Conservation (phyloP, 2,329 filamentous ascomycete genomes). For the Fusarium camptoceras region DNA sequence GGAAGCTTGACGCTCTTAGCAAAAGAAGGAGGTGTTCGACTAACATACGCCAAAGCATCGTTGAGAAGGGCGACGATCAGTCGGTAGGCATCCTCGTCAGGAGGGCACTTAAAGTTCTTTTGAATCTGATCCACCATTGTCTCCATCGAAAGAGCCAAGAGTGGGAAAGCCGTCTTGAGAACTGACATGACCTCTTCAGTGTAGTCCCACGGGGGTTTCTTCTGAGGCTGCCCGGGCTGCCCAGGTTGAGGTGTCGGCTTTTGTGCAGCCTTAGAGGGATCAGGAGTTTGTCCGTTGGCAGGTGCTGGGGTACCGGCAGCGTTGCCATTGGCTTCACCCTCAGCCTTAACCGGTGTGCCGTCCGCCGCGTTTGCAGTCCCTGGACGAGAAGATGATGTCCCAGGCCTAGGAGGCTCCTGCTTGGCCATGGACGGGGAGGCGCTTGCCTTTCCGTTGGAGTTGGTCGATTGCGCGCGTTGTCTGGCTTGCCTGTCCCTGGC, state of each 20-base stretch:
- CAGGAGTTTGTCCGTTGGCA: slow-evolving; percentile 43
- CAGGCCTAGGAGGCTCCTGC: slow-evolving; percentile 59
- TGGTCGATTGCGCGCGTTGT: slow-evolving; percentile 60
- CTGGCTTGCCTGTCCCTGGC: slow-evolving; percentile 73
- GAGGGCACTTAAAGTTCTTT: slow-evolving; percentile 99
- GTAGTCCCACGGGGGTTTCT: slow-evolving; percentile 94
- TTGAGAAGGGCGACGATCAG: slow-evolving; percentile 98
- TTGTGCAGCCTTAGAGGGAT: slow-evolving; percentile 42
- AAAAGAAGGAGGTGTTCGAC: slow-evolving; percentile 86
- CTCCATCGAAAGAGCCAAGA: slow-evolving; percentile 97
- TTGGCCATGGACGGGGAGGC: slow-evolving; percentile 64
- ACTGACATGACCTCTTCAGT: slow-evolving; percentile 96
- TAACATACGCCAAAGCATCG: slow-evolving; percentile 92
- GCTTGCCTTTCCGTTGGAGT: slow-evolving; percentile 59
- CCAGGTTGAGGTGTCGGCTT: slow-evolving; percentile 28
- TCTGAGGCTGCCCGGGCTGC: slow-evolving; percentile 54
- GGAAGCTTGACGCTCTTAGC: slow-evolving; percentile 93
- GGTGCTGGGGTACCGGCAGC: slow-evolving; percentile 44
- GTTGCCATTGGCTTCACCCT: slow-evolving; percentile 54
- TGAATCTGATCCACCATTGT: slow-evolving; percentile 99
- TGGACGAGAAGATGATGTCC: slow-evolving; percentile 58
- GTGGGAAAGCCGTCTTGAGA: slow-evolving; percentile 95
- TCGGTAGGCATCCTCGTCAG: slow-evolving; percentile 96
- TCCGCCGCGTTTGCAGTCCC: slow-evolving; percentile 63
- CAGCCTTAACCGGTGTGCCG: slow-evolving; percentile 58